Percentiles rank a stretch among this genome's conserved stretches.
Evolutionary conservation across 2,329 filamentous ascomycete species (phyloP).

Genomic region (Talaromyces atroroseus): DNA sequence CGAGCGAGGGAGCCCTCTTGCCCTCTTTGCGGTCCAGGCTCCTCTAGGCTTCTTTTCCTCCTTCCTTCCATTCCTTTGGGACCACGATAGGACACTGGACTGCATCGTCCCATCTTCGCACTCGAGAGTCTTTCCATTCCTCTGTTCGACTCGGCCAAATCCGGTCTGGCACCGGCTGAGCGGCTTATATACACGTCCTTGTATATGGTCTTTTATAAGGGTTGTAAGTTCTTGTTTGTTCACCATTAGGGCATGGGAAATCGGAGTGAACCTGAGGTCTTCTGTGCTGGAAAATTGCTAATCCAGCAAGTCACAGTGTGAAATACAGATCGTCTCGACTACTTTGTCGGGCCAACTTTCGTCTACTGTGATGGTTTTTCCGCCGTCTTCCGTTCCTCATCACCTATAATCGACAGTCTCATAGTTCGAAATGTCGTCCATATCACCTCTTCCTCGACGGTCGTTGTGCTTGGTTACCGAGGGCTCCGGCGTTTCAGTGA

Average conservation of each 20-base stretch:
- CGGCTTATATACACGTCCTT: too few species aligned
- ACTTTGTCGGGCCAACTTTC: neutral
- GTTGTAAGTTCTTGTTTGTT: too few species aligned
- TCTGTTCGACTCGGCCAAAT: too few species aligned
- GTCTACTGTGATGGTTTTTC: constrained; percentile 1
- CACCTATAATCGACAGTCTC: neutral
- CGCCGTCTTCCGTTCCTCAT: neutral
- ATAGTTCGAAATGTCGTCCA: neutral
- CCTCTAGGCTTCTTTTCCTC: neutral
- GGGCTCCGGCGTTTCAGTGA: constrained; percentile 18
- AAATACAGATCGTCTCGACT: constrained; percentile 1
- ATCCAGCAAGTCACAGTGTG: neutral
- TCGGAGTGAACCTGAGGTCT: too few species aligned
- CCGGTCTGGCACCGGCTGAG: too few species aligned
- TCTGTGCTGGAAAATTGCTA: neutral
- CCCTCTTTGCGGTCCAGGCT: neutral
- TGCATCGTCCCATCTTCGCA: neutral
- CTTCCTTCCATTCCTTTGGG: neutral
- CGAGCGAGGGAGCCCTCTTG: too few species aligned
- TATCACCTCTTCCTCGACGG: constrained; percentile 13
- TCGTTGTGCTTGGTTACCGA: constrained; percentile 25
- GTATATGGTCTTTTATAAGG: too few species aligned
- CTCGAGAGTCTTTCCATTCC: too few species aligned
- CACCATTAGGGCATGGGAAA: too few species aligned
- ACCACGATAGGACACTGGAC: neutral